These are phyloP conservation scores for Plasmopara muralis DNA, from an alignment of 352 stramenopile species.

Conservation along the genomic window DNA sequence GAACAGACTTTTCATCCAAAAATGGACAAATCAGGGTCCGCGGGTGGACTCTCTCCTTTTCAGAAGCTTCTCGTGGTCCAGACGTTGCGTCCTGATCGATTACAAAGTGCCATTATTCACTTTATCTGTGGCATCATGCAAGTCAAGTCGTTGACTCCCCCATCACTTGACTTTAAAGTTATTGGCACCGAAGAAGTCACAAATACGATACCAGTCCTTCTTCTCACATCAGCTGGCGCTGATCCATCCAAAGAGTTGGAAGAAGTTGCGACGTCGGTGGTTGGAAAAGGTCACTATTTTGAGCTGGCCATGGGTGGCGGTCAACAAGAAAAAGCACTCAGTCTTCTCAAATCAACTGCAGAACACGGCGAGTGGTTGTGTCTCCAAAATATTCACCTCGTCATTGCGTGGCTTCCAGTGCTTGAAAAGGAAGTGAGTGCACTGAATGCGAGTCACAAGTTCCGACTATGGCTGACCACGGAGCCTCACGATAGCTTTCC, in stretches of 20 bases:
- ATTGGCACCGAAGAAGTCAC: constrained; percentile 63
- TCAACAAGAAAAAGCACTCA: constrained; percentile 88
- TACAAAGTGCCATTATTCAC: constrained; percentile 85
- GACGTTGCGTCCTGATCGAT: constrained; percentile 83
- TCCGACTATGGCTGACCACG: constrained; percentile 93
- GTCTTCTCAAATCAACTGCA: constrained; percentile 63
- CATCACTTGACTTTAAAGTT: constrained; percentile 69
- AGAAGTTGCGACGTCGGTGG: constrained; percentile 78
- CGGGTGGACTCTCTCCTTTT: constrained; percentile 72
- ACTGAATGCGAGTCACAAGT: constrained; percentile 70
- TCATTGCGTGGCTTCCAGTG: constrained; percentile 89
- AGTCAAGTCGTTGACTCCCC: constrained; percentile 82
- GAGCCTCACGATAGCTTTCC: constrained; percentile 89
- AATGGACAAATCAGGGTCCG: constrained; percentile 51
- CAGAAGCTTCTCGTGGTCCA: constrained; percentile 92
- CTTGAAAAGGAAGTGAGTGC: constrained; percentile 89
- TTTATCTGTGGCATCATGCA: constrained; percentile 87
- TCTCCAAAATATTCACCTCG: constrained; percentile 94
- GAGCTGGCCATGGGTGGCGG: constrained; percentile 93
- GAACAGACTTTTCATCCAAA: constrained; percentile 89
- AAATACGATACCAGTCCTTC: constrained; percentile 77
- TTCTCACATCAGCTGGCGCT: constrained; percentile 90
- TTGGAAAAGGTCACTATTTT: constrained; percentile 88
- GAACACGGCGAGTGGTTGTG: constrained; percentile 91
- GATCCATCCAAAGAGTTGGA: constrained; percentile 92